Conservation (phyloP, 2,329 filamentous ascomycete genomes). For the Fonsecaea pugnacius region DNA sequence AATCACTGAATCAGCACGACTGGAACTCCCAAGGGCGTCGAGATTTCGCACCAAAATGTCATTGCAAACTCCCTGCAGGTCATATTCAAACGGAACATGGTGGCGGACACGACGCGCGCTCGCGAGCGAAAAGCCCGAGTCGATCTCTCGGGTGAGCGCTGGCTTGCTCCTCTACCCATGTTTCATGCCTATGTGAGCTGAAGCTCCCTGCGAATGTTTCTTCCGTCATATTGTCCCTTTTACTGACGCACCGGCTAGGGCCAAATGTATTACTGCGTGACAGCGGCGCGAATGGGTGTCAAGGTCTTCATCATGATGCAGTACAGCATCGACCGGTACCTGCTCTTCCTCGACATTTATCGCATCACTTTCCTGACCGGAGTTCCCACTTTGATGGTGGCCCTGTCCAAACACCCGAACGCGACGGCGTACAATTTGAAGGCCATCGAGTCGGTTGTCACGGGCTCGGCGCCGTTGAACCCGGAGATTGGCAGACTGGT, state of each 20-base stretch:
- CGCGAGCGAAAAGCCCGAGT: background rate
- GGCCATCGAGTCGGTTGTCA: conserved; percentile 14
- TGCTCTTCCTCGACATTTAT: conserved; percentile 18
- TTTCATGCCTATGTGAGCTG: conserved; percentile 17
- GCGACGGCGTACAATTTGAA: conserved; percentile 13
- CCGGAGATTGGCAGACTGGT: conserved; percentile 17
- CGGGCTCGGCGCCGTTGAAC: conserved; percentile 15
- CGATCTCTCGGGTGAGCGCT: conserved; percentile 12
- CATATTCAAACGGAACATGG: conserved; percentile 11
- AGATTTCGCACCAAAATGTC: conserved; percentile 20
- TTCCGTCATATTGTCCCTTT: background rate
- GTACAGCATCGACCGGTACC: conserved; percentile 11
- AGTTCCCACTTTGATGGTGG: conserved; percentile 9
- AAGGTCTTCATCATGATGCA: conserved; percentile 22
- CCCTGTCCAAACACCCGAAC: conserved; percentile 6
- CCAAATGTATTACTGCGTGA: conserved; percentile 17
- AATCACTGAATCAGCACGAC: conserved; percentile 62
- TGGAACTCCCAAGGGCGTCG: conserved; percentile 67
- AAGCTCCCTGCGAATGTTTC: background rate
- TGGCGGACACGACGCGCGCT: background rate
- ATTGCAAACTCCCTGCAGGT: conserved; percentile 20
- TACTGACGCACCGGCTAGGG: background rate
- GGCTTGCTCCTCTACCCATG: conserved; percentile 19
- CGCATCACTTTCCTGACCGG: conserved; percentile 13
- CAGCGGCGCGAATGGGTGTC: conserved; percentile 14